Evolutionary conservation across 1,284 basidiomycete genomes (phyloP).

Genomic region (Cerioporus squamosus): DNA sequence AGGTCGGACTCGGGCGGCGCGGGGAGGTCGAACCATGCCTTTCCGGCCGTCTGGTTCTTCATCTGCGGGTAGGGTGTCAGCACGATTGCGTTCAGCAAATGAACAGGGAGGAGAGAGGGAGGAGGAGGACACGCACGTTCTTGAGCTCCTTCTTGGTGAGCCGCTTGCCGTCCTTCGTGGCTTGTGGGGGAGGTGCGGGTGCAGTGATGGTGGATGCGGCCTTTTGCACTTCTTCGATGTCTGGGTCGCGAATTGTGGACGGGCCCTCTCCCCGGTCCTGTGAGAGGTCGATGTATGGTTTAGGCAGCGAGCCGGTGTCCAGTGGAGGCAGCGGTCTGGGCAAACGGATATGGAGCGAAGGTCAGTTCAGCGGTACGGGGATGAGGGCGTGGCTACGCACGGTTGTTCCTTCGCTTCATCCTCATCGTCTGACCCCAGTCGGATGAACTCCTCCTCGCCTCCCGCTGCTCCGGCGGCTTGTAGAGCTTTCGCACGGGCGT

Average conservation of each 20-base stretch:
- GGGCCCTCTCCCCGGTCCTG: constrained; percentile 47
- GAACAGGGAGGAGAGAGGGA: neutral
- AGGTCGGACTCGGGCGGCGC: constrained; percentile 81
- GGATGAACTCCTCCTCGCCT: constrained; percentile 40
- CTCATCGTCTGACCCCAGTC: constrained; percentile 28
- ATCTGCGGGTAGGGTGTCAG: constrained; percentile 45
- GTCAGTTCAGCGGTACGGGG: neutral
- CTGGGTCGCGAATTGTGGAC: constrained; percentile 60
- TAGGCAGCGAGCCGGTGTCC: constrained; percentile 63
- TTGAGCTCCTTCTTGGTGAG: constrained; percentile 73
- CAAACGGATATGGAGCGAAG: neutral
- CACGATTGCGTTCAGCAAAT: neutral
- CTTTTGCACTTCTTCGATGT: constrained; percentile 54
- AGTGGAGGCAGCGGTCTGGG: constrained; percentile 66
- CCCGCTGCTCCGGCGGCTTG: constrained; percentile 14
- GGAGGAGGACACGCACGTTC: constrained; percentile 49
- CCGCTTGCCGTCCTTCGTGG: constrained; percentile 59
- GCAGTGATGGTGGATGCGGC: constrained; percentile 47
- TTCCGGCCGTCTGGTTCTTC: constrained; percentile 77
- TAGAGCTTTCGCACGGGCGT: constrained; percentile 37
- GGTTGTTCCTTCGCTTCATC: constrained; percentile 29
- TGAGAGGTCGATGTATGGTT: constrained; percentile 62
- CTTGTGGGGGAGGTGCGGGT: constrained; percentile 59
- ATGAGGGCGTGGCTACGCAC: constrained; percentile 25
- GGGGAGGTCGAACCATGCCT: constrained; percentile 92